phyloP scores from a whole-genome alignment of 192 early-diverging fungal genomes.

The Coemansia sp. region DNA sequence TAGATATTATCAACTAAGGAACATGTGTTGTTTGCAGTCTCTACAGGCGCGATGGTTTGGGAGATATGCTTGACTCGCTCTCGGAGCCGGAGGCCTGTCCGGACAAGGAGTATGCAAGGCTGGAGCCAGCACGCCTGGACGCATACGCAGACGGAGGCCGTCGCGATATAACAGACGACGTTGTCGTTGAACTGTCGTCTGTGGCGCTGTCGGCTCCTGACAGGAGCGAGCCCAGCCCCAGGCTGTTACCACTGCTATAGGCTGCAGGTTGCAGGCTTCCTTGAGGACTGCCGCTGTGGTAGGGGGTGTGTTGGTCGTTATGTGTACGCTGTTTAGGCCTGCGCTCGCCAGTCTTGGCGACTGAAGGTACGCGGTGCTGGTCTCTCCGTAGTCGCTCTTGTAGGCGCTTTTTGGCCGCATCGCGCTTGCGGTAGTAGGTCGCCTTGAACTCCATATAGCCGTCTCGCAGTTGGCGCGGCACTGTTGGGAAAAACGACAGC shows the following conservation, averaged over 20 bases:
- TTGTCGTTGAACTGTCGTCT: constrained; percentile 52
- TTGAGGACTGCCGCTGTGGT: background rate
- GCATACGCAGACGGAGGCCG: constrained; percentile 1
- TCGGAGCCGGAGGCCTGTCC: constrained; percentile 42
- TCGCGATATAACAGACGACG: constrained; percentile 31
- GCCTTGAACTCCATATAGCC: constrained; percentile 54
- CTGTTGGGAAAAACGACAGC: constrained; percentile 54
- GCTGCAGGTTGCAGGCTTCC: background rate
- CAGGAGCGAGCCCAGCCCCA: constrained; percentile 7
- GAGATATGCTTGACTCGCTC: constrained; percentile 17
- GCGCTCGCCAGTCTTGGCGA: constrained; percentile 31
- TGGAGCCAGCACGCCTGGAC: constrained; percentile 25
- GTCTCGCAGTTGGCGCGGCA: constrained; percentile 54
- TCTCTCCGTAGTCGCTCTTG: constrained; percentile 45
- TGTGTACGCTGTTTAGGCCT: constrained; percentile 19
- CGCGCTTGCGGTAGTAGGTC: constrained; percentile 55
- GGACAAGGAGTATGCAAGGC: constrained; percentile 35
- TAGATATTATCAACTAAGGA: too few species aligned
- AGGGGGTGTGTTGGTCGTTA: background rate
- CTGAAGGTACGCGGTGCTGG: constrained; percentile 25
- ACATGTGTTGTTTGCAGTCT: background rate
- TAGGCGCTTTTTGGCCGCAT: constrained; percentile 47
- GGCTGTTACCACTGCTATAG: background rate
- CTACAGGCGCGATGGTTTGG: background rate
- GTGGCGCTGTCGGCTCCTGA: constrained; percentile 47